These are phyloP conservation scores for Pyrus hybrid DNA, from an alignment of 331 rosid species.

Conservation along the genomic window DNA sequence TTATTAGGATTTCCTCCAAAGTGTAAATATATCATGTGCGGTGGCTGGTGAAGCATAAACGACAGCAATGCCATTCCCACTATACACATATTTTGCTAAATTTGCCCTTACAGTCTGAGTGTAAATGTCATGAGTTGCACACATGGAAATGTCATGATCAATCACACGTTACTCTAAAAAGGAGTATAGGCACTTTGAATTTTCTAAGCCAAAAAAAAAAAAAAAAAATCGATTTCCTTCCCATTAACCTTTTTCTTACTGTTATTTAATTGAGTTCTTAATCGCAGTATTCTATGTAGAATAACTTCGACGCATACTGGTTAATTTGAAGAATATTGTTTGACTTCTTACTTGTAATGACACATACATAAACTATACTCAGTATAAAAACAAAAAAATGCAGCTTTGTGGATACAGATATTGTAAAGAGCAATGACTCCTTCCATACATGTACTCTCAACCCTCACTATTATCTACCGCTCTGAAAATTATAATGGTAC, in stretches of 20 bases:
- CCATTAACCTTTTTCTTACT: background rate
- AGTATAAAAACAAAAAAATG: too few relatives aligned
- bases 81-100: background rate
- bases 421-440: too few relatives aligned
- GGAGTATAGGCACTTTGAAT: background rate
- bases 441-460: background rate
- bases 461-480: background rate
- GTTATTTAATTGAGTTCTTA: too few relatives aligned
- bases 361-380: too few relatives aligned
- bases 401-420: too few relatives aligned
- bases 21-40: background rate
- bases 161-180: conserved; percentile 1
- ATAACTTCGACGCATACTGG: too few relatives aligned
- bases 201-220: background rate
- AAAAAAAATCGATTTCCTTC: background rate
- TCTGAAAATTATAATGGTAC: background rate
- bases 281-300: too few relatives aligned
- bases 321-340: too few relatives aligned
- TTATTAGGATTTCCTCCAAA: background rate
- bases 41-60: background rate
- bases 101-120: background rate
- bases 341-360: too few relatives aligned
- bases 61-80: background rate
- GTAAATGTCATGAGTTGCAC: background rate
- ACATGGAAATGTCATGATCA: conserved; percentile 8